Percentiles rank a stretch among this genome's conserved stretches.
Conservation (phyloP, 2,329 filamentous ascomycete genomes). For the Pestalotiopsis sp. region DNA sequence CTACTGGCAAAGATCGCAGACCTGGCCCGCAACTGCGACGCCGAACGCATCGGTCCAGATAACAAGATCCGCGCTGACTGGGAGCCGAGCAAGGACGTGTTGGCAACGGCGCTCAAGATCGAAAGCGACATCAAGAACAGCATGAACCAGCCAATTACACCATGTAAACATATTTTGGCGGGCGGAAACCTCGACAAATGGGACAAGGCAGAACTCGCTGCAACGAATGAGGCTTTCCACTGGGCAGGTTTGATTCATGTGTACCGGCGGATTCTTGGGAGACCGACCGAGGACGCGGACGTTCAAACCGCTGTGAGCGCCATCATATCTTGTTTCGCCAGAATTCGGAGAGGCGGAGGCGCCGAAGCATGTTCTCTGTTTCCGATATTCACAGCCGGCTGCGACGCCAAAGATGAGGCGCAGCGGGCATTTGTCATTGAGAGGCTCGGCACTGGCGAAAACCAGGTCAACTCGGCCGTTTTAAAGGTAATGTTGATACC, state of each 20-base stretch:
- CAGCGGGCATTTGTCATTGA: constrained; percentile 64
- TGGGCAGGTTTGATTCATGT: constrained; percentile 78
- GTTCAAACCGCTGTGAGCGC: constrained; percentile 65
- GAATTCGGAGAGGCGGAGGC: constrained; percentile 65
- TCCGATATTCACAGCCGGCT: constrained; percentile 82
- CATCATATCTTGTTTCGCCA: constrained; percentile 63
- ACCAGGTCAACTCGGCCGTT: constrained; percentile 51
- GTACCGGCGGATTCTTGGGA: constrained; percentile 70
- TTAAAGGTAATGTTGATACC: constrained; percentile 1
- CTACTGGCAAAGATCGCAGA: constrained; percentile 73
- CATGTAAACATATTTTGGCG: constrained; percentile 48
- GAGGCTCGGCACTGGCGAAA: constrained; percentile 68
- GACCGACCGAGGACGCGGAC: constrained; percentile 54
- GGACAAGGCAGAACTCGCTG: constrained; percentile 65
- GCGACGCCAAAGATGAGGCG: constrained; percentile 61
- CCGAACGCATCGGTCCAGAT: constrained; percentile 59
- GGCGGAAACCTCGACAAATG: constrained; percentile 54
- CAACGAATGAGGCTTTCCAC: constrained; percentile 78
- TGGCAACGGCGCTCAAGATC: constrained; percentile 59
- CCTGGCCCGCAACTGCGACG: constrained; percentile 69
- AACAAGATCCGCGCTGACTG: constrained; percentile 54
- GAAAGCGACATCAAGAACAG: constrained; percentile 63
- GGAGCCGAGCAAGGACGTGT: constrained; percentile 57
- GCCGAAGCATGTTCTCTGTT: constrained; percentile 78
- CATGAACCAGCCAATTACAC: constrained; percentile 41